A percentile compares a stretch with the other conserved stretches of the same genome.
phyloP scores from a whole-genome alignment of 192 early-diverging fungal genomes.

The Gorgonomyces haynaldii region DNA sequence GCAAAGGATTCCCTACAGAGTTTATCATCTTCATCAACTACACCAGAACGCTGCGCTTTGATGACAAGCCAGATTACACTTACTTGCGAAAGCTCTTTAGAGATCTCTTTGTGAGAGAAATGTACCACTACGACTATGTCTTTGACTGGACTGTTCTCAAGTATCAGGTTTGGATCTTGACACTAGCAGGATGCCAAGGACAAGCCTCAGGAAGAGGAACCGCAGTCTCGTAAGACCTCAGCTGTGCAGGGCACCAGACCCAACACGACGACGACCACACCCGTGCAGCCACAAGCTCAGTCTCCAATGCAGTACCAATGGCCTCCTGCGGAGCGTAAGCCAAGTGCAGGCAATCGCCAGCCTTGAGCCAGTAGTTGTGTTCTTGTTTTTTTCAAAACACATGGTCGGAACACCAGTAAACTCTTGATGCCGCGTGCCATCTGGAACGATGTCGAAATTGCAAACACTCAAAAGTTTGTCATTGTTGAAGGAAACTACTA shows the following conservation, averaged over 20 bases:
- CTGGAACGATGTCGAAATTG: slow-evolving; percentile 19
- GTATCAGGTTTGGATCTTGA: slow-evolving; percentile 15
- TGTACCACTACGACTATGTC: slow-evolving; percentile 53
- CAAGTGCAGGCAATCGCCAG: too few relatives aligned
- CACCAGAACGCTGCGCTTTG: slow-evolving; percentile 47
- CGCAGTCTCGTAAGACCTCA: too few relatives aligned
- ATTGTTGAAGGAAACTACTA: slow-evolving; percentile 27
- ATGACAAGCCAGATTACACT: slow-evolving; percentile 55
- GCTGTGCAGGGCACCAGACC: too few relatives aligned
- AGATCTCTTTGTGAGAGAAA: slow-evolving; percentile 49
- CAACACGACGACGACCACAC: too few relatives aligned
- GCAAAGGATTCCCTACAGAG: slow-evolving; percentile 51
- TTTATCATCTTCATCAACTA: slow-evolving; percentile 56
- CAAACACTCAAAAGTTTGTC: slow-evolving; percentile 23
- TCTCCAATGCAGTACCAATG: too few relatives aligned
- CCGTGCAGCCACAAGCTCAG: too few relatives aligned
- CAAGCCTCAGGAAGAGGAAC: not conserved
- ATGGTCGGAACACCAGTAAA: too few relatives aligned
- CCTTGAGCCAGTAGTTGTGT: too few relatives aligned
- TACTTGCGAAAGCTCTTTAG: slow-evolving; percentile 55
- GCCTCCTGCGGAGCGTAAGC: too few relatives aligned
- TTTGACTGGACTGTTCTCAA: slow-evolving; percentile 57
- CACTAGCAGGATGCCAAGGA: not conserved
- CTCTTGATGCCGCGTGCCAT: too few relatives aligned
- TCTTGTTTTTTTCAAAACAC: too few relatives aligned